phyloP scores from a whole-genome alignment of 169 alveolate genomes.

The Eimeria tenella region DNA sequence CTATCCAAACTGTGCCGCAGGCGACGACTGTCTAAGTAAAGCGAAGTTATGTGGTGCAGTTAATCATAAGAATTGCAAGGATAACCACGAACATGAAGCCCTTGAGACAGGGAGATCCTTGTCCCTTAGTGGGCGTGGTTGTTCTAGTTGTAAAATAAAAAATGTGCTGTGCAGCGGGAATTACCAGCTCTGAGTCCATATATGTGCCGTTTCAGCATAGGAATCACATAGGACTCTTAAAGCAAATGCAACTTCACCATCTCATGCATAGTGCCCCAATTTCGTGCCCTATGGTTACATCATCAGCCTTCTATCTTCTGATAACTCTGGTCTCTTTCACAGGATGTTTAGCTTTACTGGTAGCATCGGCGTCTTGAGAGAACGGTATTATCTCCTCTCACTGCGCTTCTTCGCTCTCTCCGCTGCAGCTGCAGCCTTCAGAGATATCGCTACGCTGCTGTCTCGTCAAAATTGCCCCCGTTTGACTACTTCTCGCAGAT shows the following conservation, averaged over 20 bases:
- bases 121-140: not conserved
- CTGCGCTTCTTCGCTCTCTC: conserved; percentile 27
- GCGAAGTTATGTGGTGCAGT: too few species aligned
- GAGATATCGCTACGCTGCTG: not conserved
- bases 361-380: not conserved
- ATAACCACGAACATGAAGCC: not conserved
- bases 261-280: too few species aligned
- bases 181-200: not conserved
- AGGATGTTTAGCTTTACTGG: not conserved
- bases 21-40: too few species aligned
- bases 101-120: not conserved
- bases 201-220: not conserved
- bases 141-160: not conserved
- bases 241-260: not conserved
- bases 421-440: conserved; percentile 48
- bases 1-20: too few species aligned
- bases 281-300: too few species aligned
- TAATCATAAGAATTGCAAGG: too few species aligned
- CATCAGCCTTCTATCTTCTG: too few species aligned
- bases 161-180: conserved; percentile 34
- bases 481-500: conserved; percentile 18
- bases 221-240: not conserved
- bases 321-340: not conserved
- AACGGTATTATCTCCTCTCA: not conserved
- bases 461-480: conserved; percentile 50